These are phyloP conservation scores for Lyophyllum semitale DNA, from an alignment of 768 basidiomycete species.

Conservation along the genomic window DNA sequence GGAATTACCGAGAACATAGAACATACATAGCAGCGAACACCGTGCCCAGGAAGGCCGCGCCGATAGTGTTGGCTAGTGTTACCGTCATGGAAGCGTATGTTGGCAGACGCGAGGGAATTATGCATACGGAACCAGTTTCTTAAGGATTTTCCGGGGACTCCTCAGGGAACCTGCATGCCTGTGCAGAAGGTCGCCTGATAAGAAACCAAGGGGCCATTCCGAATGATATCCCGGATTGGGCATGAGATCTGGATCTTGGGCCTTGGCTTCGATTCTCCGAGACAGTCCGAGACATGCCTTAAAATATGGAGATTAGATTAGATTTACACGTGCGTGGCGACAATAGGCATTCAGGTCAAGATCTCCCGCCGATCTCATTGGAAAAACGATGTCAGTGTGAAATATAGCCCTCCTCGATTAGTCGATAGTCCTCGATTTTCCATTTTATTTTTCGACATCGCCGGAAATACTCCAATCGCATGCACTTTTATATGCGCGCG, in stretches of 20 bases:
- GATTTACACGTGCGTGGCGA: too few relatives aligned
- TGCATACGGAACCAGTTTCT: background rate
- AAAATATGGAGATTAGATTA: background rate
- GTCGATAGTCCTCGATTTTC: too few relatives aligned
- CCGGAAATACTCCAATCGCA: too few relatives aligned
- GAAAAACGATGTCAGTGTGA: too few relatives aligned
- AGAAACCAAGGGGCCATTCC: too few relatives aligned
- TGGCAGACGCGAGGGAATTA: background rate
- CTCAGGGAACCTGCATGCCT: background rate
- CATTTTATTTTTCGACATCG: too few relatives aligned
- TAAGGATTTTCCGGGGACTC: background rate
- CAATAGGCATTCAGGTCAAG: too few relatives aligned
- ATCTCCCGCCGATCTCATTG: too few relatives aligned
- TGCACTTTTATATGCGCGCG: too few relatives aligned
- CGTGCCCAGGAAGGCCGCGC: conserved; percentile 29
- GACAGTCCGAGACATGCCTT: background rate
- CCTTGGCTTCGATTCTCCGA: background rate
- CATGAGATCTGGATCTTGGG: background rate
- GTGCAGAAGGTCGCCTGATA: background rate
- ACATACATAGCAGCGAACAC: conserved; percentile 29
- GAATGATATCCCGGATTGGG: background rate
- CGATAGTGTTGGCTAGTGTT: conserved; percentile 28
- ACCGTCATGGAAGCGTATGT: background rate
- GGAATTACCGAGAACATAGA: background rate
- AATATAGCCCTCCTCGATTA: too few relatives aligned